Base-by-base conservation (phyloP, 2,329 filamentous ascomycete species). In the Colletotrichum destructivum region DNA sequence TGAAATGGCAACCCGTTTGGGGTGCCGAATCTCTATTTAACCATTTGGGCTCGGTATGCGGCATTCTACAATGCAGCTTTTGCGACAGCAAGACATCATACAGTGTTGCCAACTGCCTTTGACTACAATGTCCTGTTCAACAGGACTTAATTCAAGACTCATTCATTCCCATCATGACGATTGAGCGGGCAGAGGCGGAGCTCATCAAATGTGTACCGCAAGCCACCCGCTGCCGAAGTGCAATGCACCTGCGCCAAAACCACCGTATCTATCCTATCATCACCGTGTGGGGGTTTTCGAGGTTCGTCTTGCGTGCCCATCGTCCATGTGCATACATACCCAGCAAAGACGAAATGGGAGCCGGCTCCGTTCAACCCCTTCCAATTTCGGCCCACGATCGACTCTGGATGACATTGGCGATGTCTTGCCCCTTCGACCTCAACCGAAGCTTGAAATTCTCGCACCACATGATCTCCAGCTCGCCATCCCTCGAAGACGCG, bases 391-490 rank as follows among this genome's bases (percentile, higher is more conserved):
- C 56, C 85, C 84, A 87, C 35, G 69, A 76, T 73, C 80, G 82
- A 38, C 74, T 79, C 75, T 82, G 81, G 51, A 86, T 73, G 18
- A 82, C 78, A 18, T 81, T 77, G 8, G 81, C 79, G 11, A 88
- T 78, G 42, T 83, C 79, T 70, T 85, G 82, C 0, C 84, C 84
- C 73, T 83, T 85, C 5, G 74, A 77, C 40, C 75, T 66, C 68
- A 88, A 69, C 12, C 83, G 78, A 38, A 75, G 76, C 52, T 81
- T 79, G 73, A 88, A 88, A 2, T 76, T 80, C 9, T 85, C 83
- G 49, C 87, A 83, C 86, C 86, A 88, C 71, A 86, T 76, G 15
- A 85, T 74, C 77, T 88, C 86, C 40, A 86, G 76, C 35, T 84
- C 73, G 4, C 82, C 84, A 38, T 85, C 83, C 55, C 83, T 82